Evolutionary conservation across 441 rosid genomes (phyloP), one percentile per base, ranked within the genome.

Genomic region (Breynia disticha): DNA sequence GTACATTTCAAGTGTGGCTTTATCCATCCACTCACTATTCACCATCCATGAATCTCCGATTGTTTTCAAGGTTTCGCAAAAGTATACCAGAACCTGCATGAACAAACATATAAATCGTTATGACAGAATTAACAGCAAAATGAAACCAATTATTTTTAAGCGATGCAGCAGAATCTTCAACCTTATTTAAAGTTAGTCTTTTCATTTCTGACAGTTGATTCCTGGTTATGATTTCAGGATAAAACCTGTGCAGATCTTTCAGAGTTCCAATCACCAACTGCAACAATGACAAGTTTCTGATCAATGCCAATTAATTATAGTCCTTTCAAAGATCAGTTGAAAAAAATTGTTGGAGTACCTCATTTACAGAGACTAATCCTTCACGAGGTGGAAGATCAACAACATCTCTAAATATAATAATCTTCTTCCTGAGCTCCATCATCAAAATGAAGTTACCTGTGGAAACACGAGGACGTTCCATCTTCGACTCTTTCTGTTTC

Each of bases 351-450:
- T 28, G 7, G 11, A 45, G 0, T 77, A 90, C 97, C 75, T 81
- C 72, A 15, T 73, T 57, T 19, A 79, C 69, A 38, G 87, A 68
- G 55, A 67, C 68, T 28, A 85, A 77, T 45, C 72, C 68, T 16
- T 70, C 82, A 21, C 67, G 63, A 55, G 82, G 68, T 17, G 93
- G 81, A 11, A 90, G 76, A 47, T 85, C 93, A 61, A 87, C 67
- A 56, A 75, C 57, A 60, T 90, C 96, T 54, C 98, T 73, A 59
- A 90, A 90, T 21, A 63, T 56, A 61, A 67, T 54, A 22, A 79
- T 79, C 77, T 83, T 87, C 60, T 77, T 76, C 19, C 82, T 79
- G 16, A 90, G 87, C 67, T 87, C 86, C 70, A 80, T 73, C 80
- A 83, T 86, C 68, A 72, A 59, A 48, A 71, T 70, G 59, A 76